Conservation (phyloP, 257 asterid species). For the Solanum appendiculatum region DNA sequence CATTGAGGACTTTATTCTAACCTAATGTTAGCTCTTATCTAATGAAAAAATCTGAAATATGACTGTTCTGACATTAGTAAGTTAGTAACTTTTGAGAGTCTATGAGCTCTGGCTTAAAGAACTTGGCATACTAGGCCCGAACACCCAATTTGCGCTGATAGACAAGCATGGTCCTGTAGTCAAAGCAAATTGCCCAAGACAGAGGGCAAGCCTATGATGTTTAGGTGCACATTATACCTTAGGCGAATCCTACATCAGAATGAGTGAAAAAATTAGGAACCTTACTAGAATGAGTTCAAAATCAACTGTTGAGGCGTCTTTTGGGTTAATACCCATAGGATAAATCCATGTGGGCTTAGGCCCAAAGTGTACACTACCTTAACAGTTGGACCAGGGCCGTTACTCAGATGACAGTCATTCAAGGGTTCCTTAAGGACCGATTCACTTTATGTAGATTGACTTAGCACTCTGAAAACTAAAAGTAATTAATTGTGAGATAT, state of each 20-base stretch:
- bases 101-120: background rate
- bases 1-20: background rate
- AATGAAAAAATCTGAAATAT: background rate
- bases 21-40: background rate
- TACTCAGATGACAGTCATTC: background rate
- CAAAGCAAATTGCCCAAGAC: background rate
- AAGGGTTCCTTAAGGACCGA: background rate
- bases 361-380: background rate
- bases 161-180: background rate
- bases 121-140: background rate
- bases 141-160: background rate
- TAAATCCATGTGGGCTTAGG: background rate
- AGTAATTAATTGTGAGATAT: background rate
- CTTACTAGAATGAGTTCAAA: background rate
- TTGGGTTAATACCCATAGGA: background rate
- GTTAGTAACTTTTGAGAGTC: background rate
- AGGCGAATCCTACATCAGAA: background rate
- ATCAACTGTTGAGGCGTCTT: background rate
- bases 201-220: background rate
- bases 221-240: background rate
- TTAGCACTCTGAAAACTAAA: background rate
- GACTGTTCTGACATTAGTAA: background rate
- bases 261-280: background rate
- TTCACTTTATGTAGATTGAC: background rate
- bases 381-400: background rate